Conservation (phyloP, 805 yeast genomes). For the Candida verbasci region DNA sequence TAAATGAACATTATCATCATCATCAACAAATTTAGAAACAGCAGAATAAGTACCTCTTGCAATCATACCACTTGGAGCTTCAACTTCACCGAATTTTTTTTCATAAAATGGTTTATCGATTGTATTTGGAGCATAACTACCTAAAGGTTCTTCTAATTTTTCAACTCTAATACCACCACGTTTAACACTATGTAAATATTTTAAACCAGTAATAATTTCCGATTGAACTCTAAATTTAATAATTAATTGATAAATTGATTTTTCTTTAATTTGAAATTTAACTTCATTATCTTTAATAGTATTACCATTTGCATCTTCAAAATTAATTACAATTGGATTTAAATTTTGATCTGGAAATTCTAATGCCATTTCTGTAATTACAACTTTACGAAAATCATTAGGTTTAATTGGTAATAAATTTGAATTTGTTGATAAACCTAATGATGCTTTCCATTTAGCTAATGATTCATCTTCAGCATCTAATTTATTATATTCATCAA, state of each 20-base stretch:
- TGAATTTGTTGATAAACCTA: constrained; percentile 63
- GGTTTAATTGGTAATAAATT: constrained; percentile 58
- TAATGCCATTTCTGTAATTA: constrained; percentile 71
- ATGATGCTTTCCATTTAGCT: constrained; percentile 86
- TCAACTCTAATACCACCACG: constrained; percentile 87
- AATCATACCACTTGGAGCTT: constrained; percentile 86
- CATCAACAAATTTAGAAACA: constrained; percentile 77
- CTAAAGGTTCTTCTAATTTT: constrained; percentile 81
- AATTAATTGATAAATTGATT: constrained; percentile 64
- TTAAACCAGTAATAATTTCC: constrained; percentile 86
- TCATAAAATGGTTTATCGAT: constrained; percentile 73
- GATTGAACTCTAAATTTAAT: constrained; percentile 83
- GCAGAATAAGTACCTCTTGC: constrained; percentile 87
- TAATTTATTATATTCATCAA: constrained; percentile 74
- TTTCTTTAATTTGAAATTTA: constrained; percentile 75
- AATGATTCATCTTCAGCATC: constrained; percentile 90
- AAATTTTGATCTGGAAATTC: constrained; percentile 52
- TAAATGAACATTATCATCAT: constrained; percentile 72
- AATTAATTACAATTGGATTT: constrained; percentile 61
- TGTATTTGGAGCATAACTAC: constrained; percentile 88
- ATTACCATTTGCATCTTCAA: constrained; percentile 55
- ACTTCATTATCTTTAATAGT: constrained; percentile 56
- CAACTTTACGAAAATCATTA: constrained; percentile 74
- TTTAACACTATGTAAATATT: constrained; percentile 78
- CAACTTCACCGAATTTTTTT: constrained; percentile 52